A percentile compares a stretch with the other conserved stretches of the same genome.
Evolutionary conservation across 2,329 filamentous ascomycete genomes (phyloP).

Genomic region (Ceratocystis cacaofunesta): DNA sequence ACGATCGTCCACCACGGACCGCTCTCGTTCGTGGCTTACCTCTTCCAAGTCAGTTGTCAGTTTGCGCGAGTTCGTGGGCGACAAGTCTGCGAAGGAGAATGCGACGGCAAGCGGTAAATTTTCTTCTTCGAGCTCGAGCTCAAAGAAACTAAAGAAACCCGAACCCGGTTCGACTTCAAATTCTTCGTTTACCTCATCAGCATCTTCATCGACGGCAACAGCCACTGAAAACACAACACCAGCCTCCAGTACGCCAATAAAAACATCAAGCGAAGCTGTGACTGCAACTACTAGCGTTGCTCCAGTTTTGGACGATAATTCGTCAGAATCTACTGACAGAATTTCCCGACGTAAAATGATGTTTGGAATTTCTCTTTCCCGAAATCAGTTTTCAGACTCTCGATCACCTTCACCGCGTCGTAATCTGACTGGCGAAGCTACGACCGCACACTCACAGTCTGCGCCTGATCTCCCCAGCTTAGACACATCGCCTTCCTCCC

Average conservation of each 20-base stretch:
- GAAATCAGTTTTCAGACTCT: conserved; percentile 15
- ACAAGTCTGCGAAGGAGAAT: conserved; percentile 18
- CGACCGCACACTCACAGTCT: conserved; percentile 14
- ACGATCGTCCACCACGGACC: conserved; percentile 35
- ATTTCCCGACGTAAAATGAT: conserved; percentile 13
- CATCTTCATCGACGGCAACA: conserved; percentile 3
- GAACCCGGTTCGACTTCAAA: not conserved
- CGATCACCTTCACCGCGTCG: conserved; percentile 16
- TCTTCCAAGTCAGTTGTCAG: conserved; percentile 30
- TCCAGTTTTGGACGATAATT: conserved; percentile 8
- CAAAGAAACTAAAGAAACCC: conserved; percentile 7
- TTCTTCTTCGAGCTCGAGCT: conserved; percentile 8
- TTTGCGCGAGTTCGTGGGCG: conserved; percentile 22
- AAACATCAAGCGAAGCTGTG: not conserved
- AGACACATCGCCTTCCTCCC: conserved; percentile 12
- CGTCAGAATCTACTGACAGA: conserved; percentile 10
- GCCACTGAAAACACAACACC: not conserved
- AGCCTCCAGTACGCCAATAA: not conserved
- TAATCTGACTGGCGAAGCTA: conserved; percentile 8
- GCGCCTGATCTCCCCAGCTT: conserved; percentile 15
- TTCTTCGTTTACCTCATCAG: not conserved
- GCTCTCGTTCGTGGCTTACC: conserved; percentile 39
- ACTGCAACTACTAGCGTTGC: not conserved
- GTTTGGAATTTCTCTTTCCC: conserved; percentile 16
- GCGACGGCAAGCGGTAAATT: not conserved